Evolutionary conservation across 805 yeast species (phyloP), one percentile per base, ranked within the genome.

Genomic region (Spathaspora passalidarum): DNA sequence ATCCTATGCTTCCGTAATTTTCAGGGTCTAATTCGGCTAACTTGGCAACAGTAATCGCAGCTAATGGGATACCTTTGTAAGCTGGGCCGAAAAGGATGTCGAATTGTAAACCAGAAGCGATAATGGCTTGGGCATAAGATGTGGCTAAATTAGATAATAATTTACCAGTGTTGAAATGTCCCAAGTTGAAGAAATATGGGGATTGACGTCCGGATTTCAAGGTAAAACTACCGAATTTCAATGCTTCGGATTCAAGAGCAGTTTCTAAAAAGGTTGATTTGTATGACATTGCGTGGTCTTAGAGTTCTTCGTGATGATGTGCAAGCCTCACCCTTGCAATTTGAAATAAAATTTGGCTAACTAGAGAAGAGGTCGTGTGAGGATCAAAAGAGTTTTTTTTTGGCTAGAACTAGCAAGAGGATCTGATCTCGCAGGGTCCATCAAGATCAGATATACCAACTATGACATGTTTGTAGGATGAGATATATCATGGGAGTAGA

Each of bases 11-110:
- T 43, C 80, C 81, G 60, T 81, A 90, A 60, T 84, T 83, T 46
- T 79, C 80, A n/a, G 89, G 88, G 48, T 88, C 94, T 54, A 90
- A 74, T 69, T 94, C 98, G 32, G 92, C 94, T 49, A 94, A 76
- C 66, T 94, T 92, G 48, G 94, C 92, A 48, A 87, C 89, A 13
- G 97, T 89, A 50, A 92, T 79, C 4, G 98, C 96, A 44, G 96
- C 96, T 47, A 92, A 76, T 18, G 99, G 96, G 56, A 92, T 92
- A 16, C 99, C 99, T 71, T 94, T 94, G 70, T 92, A 92, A 22
- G 99, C 99, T 9, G 99, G 99, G 6, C 99, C 99, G 61, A 92
- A 92, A 45, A 92, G 72, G 37, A 94, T 82, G 59, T 92, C 98
- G 57, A 92, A 91, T 62, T 90, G 84, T 42, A 92, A 60, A 5